Conservation (phyloP, 1,284 basidiomycete genomes). For the Cutaneotrichosporon cutaneum region DNA sequence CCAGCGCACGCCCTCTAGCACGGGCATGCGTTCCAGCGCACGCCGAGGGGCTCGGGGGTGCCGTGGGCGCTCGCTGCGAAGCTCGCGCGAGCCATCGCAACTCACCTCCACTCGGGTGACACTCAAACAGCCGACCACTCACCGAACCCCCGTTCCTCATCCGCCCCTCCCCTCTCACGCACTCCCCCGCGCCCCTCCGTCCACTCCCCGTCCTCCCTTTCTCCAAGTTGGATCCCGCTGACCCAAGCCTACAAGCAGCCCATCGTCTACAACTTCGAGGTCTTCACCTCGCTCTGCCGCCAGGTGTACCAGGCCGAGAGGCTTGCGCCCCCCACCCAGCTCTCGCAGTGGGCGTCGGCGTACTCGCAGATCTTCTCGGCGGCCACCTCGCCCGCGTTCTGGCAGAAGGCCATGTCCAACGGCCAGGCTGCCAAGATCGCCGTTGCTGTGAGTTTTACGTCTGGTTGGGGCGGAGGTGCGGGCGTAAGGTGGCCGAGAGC, state of each 20-base stretch:
- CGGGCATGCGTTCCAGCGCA: no score
- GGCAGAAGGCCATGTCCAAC: constrained; percentile 65
- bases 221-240: neutral
- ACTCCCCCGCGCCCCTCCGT: neutral
- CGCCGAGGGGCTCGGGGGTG: no score
- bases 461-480: neutral
- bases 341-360: constrained; percentile 64
- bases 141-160: neutral
- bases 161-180: neutral
- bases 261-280: constrained; percentile 76
- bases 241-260: constrained; percentile 75
- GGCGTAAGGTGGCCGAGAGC: neutral
- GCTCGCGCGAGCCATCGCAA: neutral
- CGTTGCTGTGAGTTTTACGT: constrained; percentile 71
- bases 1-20: neutral
- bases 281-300: constrained; percentile 78
- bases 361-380: constrained; percentile 73
- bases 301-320: constrained; percentile 88
- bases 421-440: constrained; percentile 78
- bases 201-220: neutral
- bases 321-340: constrained; percentile 73
- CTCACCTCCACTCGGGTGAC: neutral
- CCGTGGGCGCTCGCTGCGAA: no score
- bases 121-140: neutral
- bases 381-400: constrained; percentile 66